Base-by-base conservation (phyloP, 768 basidiomycete genomes). In the Nidularia sp. region DNA sequence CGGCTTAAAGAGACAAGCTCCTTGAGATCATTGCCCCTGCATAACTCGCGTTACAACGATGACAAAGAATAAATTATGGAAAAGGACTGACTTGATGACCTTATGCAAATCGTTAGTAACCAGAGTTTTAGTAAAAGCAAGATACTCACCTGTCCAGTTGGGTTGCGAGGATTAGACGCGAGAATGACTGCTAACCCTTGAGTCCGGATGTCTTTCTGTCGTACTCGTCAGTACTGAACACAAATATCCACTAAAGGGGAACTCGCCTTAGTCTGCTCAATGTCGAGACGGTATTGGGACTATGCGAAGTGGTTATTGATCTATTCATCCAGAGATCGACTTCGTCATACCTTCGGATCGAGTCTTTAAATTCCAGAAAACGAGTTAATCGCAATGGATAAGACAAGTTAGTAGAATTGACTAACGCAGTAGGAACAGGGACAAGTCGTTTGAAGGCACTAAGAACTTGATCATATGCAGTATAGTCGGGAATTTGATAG, bases 141-240 rank as follows among this genome's bases (percentile, higher is more conserved):
- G 13, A n/a, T 6, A 41, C 25, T 13, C 50, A 86, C 83, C 66
- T 96, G 94, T n/a, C 95, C 93, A 1, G 95, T 97, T 2, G 95
- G 94, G 64, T 97, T 98, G 50, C 94, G 84, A n/a, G 95, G 95
- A 70, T 97, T 98, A 22, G 90, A 93, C 0, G 92, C 89, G 43
- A 95, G 73, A 52, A 96, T 79, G 47, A 95, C 92, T 8, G 86
- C 81, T 15, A 95, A 73, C 10, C 93, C 92, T 69, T 94, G 91
- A 1, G 79, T 88, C 41, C 72, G 77, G 51, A 95, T 91, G 58
- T 95, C 92, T 73, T 76, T 86, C 83, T 88, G 53, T 50, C 34
- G 33, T 57, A 29, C 47, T 33, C 31, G 4, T 35, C 44, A 70
- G 10, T 32, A 22, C 78, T 67, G 41, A 69, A 70, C 61, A 80